phyloP scores from a whole-genome alignment of 768 basidiomycete species.

The Peribolospora baueri region DNA sequence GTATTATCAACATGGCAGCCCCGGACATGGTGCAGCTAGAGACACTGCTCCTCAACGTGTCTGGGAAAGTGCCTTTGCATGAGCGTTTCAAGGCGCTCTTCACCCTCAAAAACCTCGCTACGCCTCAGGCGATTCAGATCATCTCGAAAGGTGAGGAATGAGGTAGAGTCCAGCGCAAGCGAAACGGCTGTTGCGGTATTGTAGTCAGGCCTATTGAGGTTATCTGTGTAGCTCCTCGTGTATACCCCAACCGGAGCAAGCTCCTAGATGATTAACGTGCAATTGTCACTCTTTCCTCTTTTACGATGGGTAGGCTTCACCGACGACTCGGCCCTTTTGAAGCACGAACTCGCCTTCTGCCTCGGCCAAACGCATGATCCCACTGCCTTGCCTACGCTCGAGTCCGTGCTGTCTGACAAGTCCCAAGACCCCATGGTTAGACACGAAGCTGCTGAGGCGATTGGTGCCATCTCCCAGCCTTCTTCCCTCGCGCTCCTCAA shows the following conservation, averaged over 20 bases:
- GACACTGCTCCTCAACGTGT: slow-evolving; percentile 48
- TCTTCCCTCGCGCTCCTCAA: slow-evolving; percentile 42
- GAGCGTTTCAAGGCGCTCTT: slow-evolving; percentile 77
- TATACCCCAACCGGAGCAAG: not conserved
- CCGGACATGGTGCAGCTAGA: slow-evolving; percentile 29
- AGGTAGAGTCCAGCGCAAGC: not conserved
- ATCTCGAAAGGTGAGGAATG: slow-evolving; percentile 47
- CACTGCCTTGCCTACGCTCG: slow-evolving; percentile 52
- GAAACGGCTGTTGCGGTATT: not conserved
- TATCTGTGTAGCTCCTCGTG: not conserved
- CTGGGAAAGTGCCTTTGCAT: slow-evolving; percentile 50
- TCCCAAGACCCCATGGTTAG: slow-evolving; percentile 84
- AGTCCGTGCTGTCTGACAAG: slow-evolving; percentile 42
- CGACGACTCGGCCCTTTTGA: slow-evolving; percentile 70
- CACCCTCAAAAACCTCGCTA: slow-evolving; percentile 59
- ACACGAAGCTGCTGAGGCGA: slow-evolving; percentile 98
- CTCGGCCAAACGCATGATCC: slow-evolving; percentile 66
- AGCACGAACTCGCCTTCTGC: slow-evolving; percentile 93
- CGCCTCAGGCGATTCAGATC: slow-evolving; percentile 37
- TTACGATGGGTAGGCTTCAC: slow-evolving; percentile 34
- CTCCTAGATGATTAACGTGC: not conserved
- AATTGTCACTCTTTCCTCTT: not conserved
- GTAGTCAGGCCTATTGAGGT: not conserved
- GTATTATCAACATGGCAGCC: too few species aligned
- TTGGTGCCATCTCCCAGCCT: slow-evolving; percentile 67